Conservation (phyloP, 768 basidiomycete species). For the Rhodosporidiobolus sp. region DNA sequence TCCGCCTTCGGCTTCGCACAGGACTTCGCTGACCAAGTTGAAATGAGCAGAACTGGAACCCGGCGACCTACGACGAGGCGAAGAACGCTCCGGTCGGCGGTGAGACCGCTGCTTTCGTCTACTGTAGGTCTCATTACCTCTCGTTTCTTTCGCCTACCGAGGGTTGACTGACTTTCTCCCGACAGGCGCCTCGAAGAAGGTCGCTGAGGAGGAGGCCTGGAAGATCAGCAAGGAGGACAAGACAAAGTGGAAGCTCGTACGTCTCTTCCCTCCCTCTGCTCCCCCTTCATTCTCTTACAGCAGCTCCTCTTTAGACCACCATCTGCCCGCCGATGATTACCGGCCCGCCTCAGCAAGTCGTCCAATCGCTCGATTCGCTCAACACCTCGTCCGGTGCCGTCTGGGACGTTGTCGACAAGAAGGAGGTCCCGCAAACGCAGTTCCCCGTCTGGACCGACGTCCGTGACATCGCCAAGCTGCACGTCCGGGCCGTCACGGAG, state of each 20-base stretch:
- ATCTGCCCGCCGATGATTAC: constrained; percentile 21
- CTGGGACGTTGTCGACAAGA: constrained; percentile 26
- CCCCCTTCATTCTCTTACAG: no score
- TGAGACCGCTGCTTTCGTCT: constrained; percentile 7
- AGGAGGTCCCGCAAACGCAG: constrained; percentile 1
- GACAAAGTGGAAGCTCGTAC: constrained; percentile 43
- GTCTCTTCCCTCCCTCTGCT: not conserved
- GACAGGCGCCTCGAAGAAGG: constrained; percentile 57
- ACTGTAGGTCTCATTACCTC: not conserved
- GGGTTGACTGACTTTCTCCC: not conserved
- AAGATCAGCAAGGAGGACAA: constrained; percentile 53
- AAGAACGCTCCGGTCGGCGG: constrained; percentile 48
- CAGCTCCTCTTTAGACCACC: not conserved
- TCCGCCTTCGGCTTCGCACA: no score
- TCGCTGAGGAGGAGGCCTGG: constrained; percentile 66
- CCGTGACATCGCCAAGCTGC: constrained; percentile 33
- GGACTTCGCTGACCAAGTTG: not conserved
- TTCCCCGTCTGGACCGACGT: constrained; percentile 23
- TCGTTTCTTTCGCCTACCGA: not conserved
- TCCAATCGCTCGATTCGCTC: constrained; percentile 20
- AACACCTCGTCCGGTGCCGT: constrained; percentile 27
- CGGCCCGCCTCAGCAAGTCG: constrained; percentile 21
- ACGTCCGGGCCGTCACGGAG: constrained; percentile 27
- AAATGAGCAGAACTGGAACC: constrained; percentile 60
- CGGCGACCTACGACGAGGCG: constrained; percentile 50